A percentile compares a stretch with the other conserved stretches of the same genome.
These are phyloP conservation scores for Orbilia blumenaviensis DNA, from an alignment of 2,329 filamentous ascomycete species.

Conservation along the genomic window DNA sequence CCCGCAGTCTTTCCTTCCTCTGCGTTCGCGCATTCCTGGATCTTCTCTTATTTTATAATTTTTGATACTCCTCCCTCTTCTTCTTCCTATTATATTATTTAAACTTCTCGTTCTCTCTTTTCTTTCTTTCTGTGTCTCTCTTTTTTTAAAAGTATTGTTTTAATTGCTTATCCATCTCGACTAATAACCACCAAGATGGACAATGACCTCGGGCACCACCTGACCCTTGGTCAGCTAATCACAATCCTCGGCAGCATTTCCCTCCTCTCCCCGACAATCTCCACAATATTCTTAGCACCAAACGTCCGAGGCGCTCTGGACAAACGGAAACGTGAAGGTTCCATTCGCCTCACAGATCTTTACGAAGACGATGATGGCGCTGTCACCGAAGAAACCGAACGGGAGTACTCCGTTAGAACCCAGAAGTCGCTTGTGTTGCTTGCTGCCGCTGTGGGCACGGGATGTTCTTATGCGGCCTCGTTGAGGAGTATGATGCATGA, in stretches of 20 bases:
- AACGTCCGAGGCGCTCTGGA: slow-evolving; percentile 31
- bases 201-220: slow-evolving; percentile 15
- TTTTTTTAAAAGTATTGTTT: not conserved
- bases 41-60: not conserved
- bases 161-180: too few relatives aligned
- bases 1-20: not conserved
- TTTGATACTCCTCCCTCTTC: not conserved
- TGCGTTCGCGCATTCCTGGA: not conserved
- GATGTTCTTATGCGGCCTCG: slow-evolving; percentile 68
- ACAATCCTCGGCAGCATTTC: slow-evolving; percentile 38
- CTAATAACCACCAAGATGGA: slow-evolving; percentile 17
- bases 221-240: slow-evolving; percentile 46
- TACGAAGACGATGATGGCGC: slow-evolving; percentile 77
- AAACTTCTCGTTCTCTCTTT: not conserved
- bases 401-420: slow-evolving; percentile 70
- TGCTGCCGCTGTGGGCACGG: slow-evolving; percentile 67
- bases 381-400: slow-evolving; percentile 71
- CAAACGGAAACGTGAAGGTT: slow-evolving; percentile 42
- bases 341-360: slow-evolving; percentile 59
- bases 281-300: slow-evolving; percentile 32
- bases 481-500: slow-evolving; percentile 65
- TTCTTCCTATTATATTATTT: not conserved
- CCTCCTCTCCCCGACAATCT: slow-evolving; percentile 28
- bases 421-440: slow-evolving; percentile 68
- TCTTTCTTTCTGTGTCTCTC: not conserved